Evolutionary conservation across 2,329 filamentous ascomycete genomes (phyloP).

Genomic region (Stachybotrys echinatus): DNA sequence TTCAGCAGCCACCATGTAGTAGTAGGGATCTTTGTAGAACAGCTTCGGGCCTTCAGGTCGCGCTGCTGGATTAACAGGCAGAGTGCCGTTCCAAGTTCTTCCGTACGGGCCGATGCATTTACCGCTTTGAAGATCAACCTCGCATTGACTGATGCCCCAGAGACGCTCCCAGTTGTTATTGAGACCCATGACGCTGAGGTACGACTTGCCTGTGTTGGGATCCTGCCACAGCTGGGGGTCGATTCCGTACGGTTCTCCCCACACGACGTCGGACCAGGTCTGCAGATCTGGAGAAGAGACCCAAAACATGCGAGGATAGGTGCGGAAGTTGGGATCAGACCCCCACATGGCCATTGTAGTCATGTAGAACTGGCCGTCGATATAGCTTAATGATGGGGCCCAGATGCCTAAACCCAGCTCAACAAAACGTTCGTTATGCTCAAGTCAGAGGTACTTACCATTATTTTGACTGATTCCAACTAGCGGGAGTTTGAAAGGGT

Average conservation of each 20-base stretch:
- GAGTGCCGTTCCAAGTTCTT: slow-evolving; percentile 16
- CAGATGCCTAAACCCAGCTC: slow-evolving; percentile 2
- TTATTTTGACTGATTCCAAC: slow-evolving; percentile 1
- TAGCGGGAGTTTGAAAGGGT: slow-evolving; percentile 5
- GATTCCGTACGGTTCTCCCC: slow-evolving; percentile 8
- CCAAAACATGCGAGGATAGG: slow-evolving; percentile 25
- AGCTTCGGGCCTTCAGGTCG: slow-evolving; percentile 12
- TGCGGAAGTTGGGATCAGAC: slow-evolving; percentile 29
- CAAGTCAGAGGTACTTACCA: not conserved
- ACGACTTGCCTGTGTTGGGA: slow-evolving; percentile 7
- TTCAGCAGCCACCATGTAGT: slow-evolving; percentile 8
- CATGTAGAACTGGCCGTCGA: slow-evolving; percentile 5
- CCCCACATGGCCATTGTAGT: slow-evolving; percentile 24
- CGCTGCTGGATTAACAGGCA: slow-evolving; percentile 7
- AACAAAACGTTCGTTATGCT: no score
- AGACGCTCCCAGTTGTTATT: slow-evolving; percentile 15
- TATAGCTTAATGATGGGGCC: slow-evolving; percentile 5
- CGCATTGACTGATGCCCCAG: slow-evolving; percentile 17
- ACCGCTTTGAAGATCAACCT: slow-evolving; percentile 11
- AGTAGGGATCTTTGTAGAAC: slow-evolving; percentile 6
- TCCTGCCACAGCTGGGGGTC: slow-evolving; percentile 10
- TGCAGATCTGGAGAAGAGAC: slow-evolving; percentile 13
- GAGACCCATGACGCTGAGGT: slow-evolving; percentile 14
- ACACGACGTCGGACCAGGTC: slow-evolving; percentile 6
- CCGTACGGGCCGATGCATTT: slow-evolving; percentile 12